Evolutionary conservation across 1,139 yeast species (phyloP), one percentile per base, ranked within the genome.

Genomic region (Geotrichum histeridarum): DNA sequence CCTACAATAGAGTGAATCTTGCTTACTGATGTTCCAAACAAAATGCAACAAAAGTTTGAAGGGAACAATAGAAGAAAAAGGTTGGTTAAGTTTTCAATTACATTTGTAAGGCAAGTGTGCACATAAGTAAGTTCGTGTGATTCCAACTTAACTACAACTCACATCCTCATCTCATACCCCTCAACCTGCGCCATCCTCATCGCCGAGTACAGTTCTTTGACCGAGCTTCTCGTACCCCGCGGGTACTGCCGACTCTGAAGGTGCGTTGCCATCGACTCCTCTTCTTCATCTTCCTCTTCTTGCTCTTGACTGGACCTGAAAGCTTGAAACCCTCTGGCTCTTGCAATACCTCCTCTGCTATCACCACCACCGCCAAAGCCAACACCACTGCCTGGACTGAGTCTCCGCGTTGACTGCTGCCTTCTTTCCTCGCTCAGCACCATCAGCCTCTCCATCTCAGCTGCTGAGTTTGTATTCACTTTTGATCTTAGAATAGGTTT

Each of bases 141-240:
- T 33, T 33, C n/a, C n/a, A n/a, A n/a, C n/a, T n/a, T n/a, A n/a
- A n/a, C n/a, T n/a, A n/a, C n/a, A n/a, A n/a, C 22, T 43, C 47
- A 31, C 46, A 8, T 32, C 32, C n/a, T 5, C 48, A 32, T 32
- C 12, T 27, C n/a, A 17, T 44, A 44, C 11, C 18, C 48, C 8
- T 37, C 48, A 8, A 44, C 48, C 22, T 44, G 48, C 18, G 48
- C 48, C 30, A 18, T 8, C 30, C 48, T 18, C 48, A 44, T 44
- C 3, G 39, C 48, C 4, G 39, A 32, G 31, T 44, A 44, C 7
- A 44, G 36, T 27, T 44, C 48, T 15, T 44, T 44, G 27, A 44
- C 48, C 11, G 48, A 44, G 39, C 39, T 44, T 14, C 39, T 17
- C 8, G 48, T 8, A 2, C 48, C 48, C 11, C 30, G 48, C 8